Conservation (phyloP, 306 rosid genomes). For the Quercus mongolica region DNA sequence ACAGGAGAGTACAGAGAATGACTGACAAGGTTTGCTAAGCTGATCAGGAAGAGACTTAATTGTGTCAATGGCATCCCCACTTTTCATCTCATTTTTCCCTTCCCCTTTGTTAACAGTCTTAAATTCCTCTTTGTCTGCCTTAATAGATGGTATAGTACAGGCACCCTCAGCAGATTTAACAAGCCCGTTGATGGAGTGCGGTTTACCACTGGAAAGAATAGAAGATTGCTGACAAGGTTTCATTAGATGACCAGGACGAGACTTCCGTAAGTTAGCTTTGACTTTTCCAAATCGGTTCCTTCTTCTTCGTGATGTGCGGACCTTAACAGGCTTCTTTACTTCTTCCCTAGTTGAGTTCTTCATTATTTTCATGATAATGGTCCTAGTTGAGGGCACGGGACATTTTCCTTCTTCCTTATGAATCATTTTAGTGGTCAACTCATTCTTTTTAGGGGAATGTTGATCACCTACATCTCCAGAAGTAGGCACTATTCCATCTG, state of each 20-base stretch:
- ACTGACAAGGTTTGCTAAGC: slow-evolving; percentile 21
- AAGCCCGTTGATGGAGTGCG: background rate
- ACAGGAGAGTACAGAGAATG: slow-evolving; percentile 41
- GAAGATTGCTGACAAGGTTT: slow-evolving; percentile 24
- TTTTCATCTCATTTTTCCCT: slow-evolving; percentile 18
- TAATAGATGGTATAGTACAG: slow-evolving; percentile 29
- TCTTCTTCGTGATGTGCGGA: slow-evolving; percentile 23
- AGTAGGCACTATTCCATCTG: slow-evolving; percentile 32
- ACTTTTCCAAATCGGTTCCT: slow-evolving; percentile 32
- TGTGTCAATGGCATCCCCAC: slow-evolving; percentile 16
- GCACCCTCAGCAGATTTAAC: slow-evolving; percentile 19
- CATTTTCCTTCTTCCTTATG: slow-evolving; percentile 26
- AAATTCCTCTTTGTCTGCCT: slow-evolving; percentile 8
- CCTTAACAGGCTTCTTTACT: slow-evolving; percentile 32
- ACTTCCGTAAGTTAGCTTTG: slow-evolving; percentile 12
- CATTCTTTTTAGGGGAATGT: slow-evolving; percentile 22
- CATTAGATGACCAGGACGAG: slow-evolving; percentile 13
- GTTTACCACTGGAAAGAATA: slow-evolving; percentile 29
- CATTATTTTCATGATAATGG: slow-evolving; percentile 13
- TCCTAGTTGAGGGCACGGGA: background rate
- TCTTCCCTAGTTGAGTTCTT: slow-evolving; percentile 19
- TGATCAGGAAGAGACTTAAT: background rate
- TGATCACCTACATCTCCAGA: slow-evolving; percentile 25
- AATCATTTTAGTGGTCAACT: slow-evolving; percentile 24
- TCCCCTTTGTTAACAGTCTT: slow-evolving; percentile 8